Percentiles rank a stretch among this genome's conserved stretches.
These are phyloP conservation scores for Xylaria bambusicola DNA, from an alignment of 495 filamentous ascomycete species.

Conservation along the genomic window DNA sequence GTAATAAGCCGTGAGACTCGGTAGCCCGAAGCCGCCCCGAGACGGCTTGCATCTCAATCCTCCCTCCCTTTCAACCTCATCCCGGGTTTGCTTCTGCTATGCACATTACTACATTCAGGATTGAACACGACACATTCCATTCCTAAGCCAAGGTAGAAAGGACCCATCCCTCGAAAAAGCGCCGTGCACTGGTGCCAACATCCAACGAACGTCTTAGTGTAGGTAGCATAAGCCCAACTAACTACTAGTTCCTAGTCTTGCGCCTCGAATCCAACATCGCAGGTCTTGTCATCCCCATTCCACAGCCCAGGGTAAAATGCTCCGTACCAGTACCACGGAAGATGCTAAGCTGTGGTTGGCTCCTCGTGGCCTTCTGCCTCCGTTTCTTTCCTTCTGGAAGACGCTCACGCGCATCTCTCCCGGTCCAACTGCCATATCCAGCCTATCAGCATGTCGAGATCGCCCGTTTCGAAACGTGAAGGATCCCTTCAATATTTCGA, in stretches of 20 bases:
- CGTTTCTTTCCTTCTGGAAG: constrained; percentile 11
- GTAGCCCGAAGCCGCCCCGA: neutral
- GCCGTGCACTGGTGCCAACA: neutral
- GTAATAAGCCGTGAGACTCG: too few species aligned
- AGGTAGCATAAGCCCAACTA: constrained; percentile 3
- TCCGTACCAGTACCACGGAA: neutral
- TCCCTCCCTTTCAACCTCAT: neutral
- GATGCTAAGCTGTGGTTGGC: neutral
- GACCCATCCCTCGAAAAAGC: constrained; percentile 6
- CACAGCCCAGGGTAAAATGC: neutral
- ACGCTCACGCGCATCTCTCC: neutral
- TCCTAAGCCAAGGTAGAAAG: neutral
- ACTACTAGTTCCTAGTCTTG: too few species aligned
- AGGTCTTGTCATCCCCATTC: neutral
- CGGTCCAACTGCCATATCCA: neutral
- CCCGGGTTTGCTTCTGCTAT: neutral
- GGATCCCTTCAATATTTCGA: constrained; percentile 7
- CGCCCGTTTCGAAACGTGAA: constrained; percentile 13
- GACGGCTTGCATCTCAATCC: neutral
- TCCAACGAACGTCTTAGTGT: neutral
- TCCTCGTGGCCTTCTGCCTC: constrained; percentile 10
- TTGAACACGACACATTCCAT: too few species aligned
- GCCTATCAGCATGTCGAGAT: constrained; percentile 12
- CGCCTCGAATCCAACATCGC: constrained; percentile 4
- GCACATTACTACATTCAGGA: neutral